Evolutionary conservation across 352 stramenopile genomes (phyloP), one percentile per base, ranked within the genome.

Genomic region (Phytopythium helicoides): DNA sequence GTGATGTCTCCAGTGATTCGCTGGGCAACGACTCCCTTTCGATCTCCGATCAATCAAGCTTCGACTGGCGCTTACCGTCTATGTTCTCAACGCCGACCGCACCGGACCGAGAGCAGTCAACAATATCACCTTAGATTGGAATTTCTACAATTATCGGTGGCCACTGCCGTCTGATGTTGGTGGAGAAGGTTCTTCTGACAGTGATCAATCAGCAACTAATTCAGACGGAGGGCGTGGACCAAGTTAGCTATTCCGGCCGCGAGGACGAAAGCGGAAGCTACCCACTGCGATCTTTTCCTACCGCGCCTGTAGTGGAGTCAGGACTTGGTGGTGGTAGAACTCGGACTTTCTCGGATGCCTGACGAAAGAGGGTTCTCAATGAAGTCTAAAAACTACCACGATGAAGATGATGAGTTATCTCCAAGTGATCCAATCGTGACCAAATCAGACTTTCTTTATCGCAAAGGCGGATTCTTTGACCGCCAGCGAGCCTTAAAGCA

Each of bases 391-490:
- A 6, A 44, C 34, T 49, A 68, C 11, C 49, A 64, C 16, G 55
- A 68, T 12, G 42, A 48, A 22, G 31, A 25, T 52, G 31, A 3
- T 9, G 28, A 33, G 28, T 33, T 33, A 33, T 33, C 28, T 41
- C 36, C 15, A 18, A 21, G 18, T 21, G 36, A 41, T 9, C 54
- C 68, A 26, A 56, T 58, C 15, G 52, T 59, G 8, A 67, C 59
- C 25, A 66, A 79, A 11, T 89, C 76, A 0, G 81, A 92, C 28
- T 92, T 92, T 23, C 53, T 92, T 52, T 92, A 89, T 59, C 74
- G 68, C 22, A 71, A 87, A 71, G 78, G 79, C n/a, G 78, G 81
- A 4, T 89, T 92, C 56, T 92, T 92, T 58, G 81, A 89, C 59
- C 81, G 78, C 0, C 81, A 92, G 35, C 67, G 81, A 21, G 61